These are phyloP conservation scores for Withania somnifera DNA, from an alignment of 305 asterid genomes.

Conservation along the genomic window DNA sequence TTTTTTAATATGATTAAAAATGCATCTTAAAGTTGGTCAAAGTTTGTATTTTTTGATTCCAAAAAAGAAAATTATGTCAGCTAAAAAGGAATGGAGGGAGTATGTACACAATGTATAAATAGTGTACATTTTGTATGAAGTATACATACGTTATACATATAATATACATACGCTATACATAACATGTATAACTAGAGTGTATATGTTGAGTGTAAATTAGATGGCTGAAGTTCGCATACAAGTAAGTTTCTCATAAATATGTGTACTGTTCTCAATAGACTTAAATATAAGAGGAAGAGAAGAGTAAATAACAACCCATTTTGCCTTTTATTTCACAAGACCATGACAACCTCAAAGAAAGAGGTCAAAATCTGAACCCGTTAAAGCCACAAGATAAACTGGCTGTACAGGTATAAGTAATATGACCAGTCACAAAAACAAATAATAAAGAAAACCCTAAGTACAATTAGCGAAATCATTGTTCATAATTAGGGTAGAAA, in stretches of 20 bases:
- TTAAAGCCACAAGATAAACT: slow-evolving; percentile 33
- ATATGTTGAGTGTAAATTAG: too few species aligned
- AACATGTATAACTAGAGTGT: background rate
- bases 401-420: slow-evolving; percentile 17
- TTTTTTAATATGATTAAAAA: too few species aligned
- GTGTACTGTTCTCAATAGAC: background rate
- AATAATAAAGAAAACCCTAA: slow-evolving; percentile 13
- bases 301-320: background rate
- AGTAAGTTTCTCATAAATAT: background rate
- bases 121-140: too few species aligned
- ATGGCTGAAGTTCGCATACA: too few species aligned
- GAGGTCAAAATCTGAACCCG: slow-evolving; percentile 31
- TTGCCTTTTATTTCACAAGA: slow-evolving; percentile 35
- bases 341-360: slow-evolving; percentile 26
- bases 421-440: slow-evolving; percentile 23
- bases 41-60: too few species aligned
- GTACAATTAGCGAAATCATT: slow-evolving; percentile 43
- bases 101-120: background rate
- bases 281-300: background rate
- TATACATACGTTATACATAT: too few species aligned
- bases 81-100: too few species aligned
- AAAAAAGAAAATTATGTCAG: too few species aligned
- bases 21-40: too few species aligned
- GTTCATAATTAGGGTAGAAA: slow-evolving; percentile 13
- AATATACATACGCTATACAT: background rate